Base-by-base conservation (phyloP, 1,284 basidiomycete species). In the Vanrija pseudolonga region DNA sequence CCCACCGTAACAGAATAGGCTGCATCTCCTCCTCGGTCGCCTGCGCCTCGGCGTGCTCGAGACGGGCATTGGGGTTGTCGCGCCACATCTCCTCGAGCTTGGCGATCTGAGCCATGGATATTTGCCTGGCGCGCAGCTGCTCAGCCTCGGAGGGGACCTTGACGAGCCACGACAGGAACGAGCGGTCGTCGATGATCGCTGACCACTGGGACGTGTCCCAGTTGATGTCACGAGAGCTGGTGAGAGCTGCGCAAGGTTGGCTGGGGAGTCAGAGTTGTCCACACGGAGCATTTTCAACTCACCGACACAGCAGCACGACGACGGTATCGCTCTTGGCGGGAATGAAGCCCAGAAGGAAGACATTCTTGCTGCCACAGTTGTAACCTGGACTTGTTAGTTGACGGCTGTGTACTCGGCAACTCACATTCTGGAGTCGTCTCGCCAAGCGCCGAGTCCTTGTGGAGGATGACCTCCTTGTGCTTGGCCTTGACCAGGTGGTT, bases 281-380 rank as follows among this genome's bases (percentile, higher is more conserved):
- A 6, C 14, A 6, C 1, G 32, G 11, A 11, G 8, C 24, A 14
- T 6, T 11, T 4, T 5, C 24, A 15, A 63, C 88, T 62, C 67
- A 91, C 87, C 95, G 88, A 74, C 96, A 99, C 19, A 99, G 83
- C n/a, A 99, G 80, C 22, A 98, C 94, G 43, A 99, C 96, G 41
- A 98, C 95, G 0, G 96, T 97, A 71, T 98, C 96, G 71, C 90
- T 93, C 79, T 98, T 98, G 15, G 96, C 96, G 3, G 96, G 96
- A 65, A 99, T 98, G 73, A 99, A 99, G 3, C 96, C 96, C 19
- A 99, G 84, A 84, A 98, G 90, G 71, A 99, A 99, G 23, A 97
- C 95, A 65, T 99, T 99, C 79, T 98, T 98, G 79, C 90, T 93
- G n/a, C 96, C 96, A 71, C 96, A 99, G 72, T 95, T 94, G 81